Base-by-base conservation (phyloP, 202 grass and related monocot genomes). In the Carex sylvatica region DNA sequence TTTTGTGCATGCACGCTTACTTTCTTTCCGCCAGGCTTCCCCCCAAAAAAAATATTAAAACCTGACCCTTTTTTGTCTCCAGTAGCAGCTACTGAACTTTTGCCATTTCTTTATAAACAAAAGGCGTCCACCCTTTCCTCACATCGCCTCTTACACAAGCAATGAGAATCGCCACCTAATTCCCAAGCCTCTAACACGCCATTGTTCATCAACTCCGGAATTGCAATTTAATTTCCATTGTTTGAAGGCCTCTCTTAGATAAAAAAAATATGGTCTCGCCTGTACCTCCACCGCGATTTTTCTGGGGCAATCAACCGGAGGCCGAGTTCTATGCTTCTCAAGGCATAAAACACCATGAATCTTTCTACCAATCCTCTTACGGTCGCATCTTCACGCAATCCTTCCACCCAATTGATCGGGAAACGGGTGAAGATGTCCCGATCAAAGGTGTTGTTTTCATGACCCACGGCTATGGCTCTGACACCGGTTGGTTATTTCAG, bases 401-500 rank as follows among this genome's bases (percentile, higher is more conserved):
- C 79, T 94, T 89, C 85, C 92, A 89, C 83, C 92, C 92, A 9
- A 30, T 84, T 69, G 44, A 88, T 62, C n/a, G 61, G 10, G 33
- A 61, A 11, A 73, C 26, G 16, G 92, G 79, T 18, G 82, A 83
- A 28, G 68, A 84, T 19, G 54, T 72, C 18, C 66, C 87, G 7
- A 84, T 89, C 40, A 89, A 83, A 84, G 92, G 74, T 53, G 83
- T 80, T 65, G 81, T 94, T 13, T 94, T 89, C 81, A 91, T 94
- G 92, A 86, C 80, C 56, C 92, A 94, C 55, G 87, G 89, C 14
- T 94, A 87, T 42, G 83, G 87, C 3, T 86, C 85, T 20, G 92
- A 94, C 83, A 30, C 92, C 15, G 84, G 89, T n/a, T 94, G 92
- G 92, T 65, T 91, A 35, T 94, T 94, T 79, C 92, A 94, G 84